Percentiles rank a stretch among this genome's conserved stretches.
Conservation (phyloP, 1,284 basidiomycete species). For the Kwoniella shivajii region DNA sequence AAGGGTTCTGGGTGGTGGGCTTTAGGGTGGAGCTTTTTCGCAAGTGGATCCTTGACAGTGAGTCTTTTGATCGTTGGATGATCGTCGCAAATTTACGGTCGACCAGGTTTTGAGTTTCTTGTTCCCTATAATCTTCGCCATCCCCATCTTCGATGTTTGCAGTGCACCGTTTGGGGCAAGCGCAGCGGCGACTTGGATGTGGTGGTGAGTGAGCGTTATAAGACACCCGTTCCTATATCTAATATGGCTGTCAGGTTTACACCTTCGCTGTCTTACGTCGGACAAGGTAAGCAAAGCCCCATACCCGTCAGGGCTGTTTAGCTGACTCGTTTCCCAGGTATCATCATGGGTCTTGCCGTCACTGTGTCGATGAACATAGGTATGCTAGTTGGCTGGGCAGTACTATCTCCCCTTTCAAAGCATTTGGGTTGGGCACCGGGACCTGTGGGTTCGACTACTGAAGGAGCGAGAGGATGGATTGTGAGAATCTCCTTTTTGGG, state of each 20-base stretch:
- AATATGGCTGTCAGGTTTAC: slow-evolving; percentile 61
- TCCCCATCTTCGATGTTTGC: slow-evolving; percentile 80
- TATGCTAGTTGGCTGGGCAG: slow-evolving; percentile 92
- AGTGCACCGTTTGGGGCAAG: slow-evolving; percentile 57
- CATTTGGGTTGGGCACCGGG: slow-evolving; percentile 85
- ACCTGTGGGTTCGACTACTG: slow-evolving; percentile 76
- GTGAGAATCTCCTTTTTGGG: slow-evolving; percentile 27
- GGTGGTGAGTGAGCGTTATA: slow-evolving; percentile 61
- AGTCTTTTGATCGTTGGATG: slow-evolving; percentile 39
- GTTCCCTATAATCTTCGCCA: slow-evolving; percentile 84
- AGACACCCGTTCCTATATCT: background rate
- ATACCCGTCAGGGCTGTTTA: background rate
- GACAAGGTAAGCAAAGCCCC: slow-evolving; percentile 65
- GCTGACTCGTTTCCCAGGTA: slow-evolving; percentile 60
- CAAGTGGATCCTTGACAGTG: slow-evolving; percentile 71
- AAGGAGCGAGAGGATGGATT: slow-evolving; percentile 87
- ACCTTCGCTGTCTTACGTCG: slow-evolving; percentile 86
- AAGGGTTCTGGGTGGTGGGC: slow-evolving; percentile 69
- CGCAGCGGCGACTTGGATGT: slow-evolving; percentile 84
- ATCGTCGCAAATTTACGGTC: background rate
- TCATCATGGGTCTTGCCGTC: slow-evolving; percentile 97
- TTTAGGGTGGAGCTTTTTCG: slow-evolving; percentile 72
- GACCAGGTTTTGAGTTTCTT: slow-evolving; percentile 65
- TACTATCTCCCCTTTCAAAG: slow-evolving; percentile 85
- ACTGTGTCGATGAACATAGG: slow-evolving; percentile 92